Conservation (phyloP, 257 asterid species). For the Solanum peruvianum region DNA sequence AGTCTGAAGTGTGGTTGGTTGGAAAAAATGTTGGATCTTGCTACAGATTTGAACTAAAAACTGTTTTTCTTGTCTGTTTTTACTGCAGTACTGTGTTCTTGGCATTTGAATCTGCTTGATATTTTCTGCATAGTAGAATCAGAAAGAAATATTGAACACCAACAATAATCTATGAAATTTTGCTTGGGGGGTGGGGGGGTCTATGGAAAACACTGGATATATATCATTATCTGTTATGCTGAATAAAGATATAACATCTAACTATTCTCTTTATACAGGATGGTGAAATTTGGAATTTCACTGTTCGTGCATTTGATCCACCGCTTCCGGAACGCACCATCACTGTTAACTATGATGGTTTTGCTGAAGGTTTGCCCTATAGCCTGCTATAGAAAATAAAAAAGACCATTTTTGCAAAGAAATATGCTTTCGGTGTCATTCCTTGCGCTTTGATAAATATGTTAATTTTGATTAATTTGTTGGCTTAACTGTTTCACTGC, state of each 20-base stretch:
- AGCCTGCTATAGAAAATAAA: not conserved
- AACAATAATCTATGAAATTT: not conserved
- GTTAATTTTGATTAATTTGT: not conserved
- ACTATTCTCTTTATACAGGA: conserved; percentile 44
- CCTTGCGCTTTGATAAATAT: not conserved
- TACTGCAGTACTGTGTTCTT: not conserved
- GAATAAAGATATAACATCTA: not conserved
- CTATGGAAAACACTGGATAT: not conserved
- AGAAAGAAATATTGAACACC: not conserved
- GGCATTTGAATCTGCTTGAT: not conserved
- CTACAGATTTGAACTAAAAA: not conserved
- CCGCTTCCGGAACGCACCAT: conserved; percentile 73
- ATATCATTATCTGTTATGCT: not conserved
- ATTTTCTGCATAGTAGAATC: not conserved
- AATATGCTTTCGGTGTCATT: not conserved
- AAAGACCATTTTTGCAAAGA: not conserved
- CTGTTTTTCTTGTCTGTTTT: not conserved
- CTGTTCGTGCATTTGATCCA: conserved; percentile 77
- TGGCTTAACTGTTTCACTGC: conserved; percentile 6
- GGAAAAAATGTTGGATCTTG: not conserved
- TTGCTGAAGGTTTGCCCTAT: conserved; percentile 72
- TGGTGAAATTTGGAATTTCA: conserved; percentile 97
- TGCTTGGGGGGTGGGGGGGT: not conserved
- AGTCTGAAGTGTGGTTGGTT: not conserved
- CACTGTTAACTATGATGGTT: conserved; percentile 80